phyloP scores from a whole-genome alignment of 2,329 filamentous ascomycete species.

The Talaromyces sp. region DNA sequence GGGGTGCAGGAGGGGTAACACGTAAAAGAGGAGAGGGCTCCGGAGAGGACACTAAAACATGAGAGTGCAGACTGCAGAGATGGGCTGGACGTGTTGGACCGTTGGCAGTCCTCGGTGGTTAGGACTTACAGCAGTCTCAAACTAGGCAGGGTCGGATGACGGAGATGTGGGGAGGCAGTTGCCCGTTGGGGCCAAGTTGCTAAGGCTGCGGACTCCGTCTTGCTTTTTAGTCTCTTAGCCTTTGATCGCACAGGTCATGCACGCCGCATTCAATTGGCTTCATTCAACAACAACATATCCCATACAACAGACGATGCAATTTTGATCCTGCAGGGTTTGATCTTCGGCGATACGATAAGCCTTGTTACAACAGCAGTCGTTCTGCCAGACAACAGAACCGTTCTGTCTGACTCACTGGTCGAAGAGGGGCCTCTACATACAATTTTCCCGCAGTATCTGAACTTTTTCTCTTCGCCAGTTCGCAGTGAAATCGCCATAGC shows the following conservation, averaged over 20 bases:
- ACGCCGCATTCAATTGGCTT: not conserved
- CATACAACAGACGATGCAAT: not conserved
- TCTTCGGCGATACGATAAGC: not conserved
- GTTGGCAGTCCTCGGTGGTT: not conserved
- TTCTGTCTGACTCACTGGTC: not conserved
- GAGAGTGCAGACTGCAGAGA: not conserved
- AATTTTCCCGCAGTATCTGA: slow-evolving; percentile 7
- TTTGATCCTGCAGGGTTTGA: not conserved
- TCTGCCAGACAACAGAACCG: no score
- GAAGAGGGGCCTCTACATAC: not conserved
- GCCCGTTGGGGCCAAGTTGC: slow-evolving; percentile 10
- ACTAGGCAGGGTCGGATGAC: slow-evolving; percentile 18
- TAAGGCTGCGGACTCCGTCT: slow-evolving; percentile 6
- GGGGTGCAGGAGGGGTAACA: not conserved
- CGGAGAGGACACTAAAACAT: not conserved
- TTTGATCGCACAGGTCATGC: not conserved
- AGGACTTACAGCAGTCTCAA: not conserved
- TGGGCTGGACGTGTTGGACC: not conserved
- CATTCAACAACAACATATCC: not conserved
- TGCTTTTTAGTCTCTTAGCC: not conserved
- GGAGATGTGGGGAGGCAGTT: slow-evolving; percentile 19
- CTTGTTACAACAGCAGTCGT: not conserved
- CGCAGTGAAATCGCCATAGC: not conserved
- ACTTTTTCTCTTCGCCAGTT: not conserved
- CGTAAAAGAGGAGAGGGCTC: not conserved